Conservation (phyloP, 176 grass and related monocot genomes). For the Aegilops bicornis region DNA sequence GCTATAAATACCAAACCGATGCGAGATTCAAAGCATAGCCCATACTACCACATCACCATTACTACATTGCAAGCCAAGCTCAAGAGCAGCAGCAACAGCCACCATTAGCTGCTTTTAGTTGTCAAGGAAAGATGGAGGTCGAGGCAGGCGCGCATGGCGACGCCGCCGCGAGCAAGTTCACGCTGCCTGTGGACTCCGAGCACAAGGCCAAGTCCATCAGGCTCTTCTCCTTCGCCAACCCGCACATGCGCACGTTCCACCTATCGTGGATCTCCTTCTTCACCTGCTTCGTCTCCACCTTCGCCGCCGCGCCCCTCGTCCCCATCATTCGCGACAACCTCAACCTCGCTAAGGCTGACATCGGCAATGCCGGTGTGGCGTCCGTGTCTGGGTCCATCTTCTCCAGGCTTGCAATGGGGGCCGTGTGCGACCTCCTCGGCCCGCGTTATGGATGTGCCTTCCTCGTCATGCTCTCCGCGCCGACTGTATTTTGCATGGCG, state of each 20-base stretch:
- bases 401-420: conserved; percentile 86
- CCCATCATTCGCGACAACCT: conserved; percentile 90
- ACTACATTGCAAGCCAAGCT: neutral
- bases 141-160: neutral
- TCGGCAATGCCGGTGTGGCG: conserved; percentile 74
- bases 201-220: conserved; percentile 72
- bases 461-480: conserved; percentile 73
- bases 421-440: conserved; percentile 76
- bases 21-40: neutral
- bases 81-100: neutral
- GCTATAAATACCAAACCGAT: neutral
- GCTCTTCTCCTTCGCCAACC: conserved; percentile 65
- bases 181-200: conserved; percentile 79
- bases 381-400: conserved; percentile 89
- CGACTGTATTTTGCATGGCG: conserved; percentile 81
- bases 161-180: conserved; percentile 33
- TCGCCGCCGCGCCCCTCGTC: conserved; percentile 49
- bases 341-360: conserved; percentile 59
- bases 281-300: conserved; percentile 93
- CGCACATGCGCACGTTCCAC: conserved; percentile 85
- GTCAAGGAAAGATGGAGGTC: neutral
- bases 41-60: neutral
- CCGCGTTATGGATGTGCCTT: conserved; percentile 87
- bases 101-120: too few species aligned
- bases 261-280: conserved; percentile 95